These are phyloP conservation scores for Pseudogymnoascus sp. DNA, from an alignment of 2,329 filamentous ascomycete genomes.

Conservation along the genomic window DNA sequence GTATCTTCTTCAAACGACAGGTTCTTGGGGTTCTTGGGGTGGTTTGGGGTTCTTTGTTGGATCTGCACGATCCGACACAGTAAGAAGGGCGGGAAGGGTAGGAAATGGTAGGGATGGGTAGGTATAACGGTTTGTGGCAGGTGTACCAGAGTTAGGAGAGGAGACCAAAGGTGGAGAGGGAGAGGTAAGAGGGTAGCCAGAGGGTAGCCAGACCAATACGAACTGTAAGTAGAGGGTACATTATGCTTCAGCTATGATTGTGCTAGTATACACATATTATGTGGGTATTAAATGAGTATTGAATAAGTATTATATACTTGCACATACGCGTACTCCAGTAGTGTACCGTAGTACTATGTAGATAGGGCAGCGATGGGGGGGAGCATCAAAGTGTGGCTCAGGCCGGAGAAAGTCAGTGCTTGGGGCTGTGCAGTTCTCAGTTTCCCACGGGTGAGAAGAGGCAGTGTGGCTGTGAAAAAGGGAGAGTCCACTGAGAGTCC, in stretches of 20 bases:
- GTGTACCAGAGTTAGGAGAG: conserved; percentile 11
- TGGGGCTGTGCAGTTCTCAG: neutral
- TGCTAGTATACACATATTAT: neutral
- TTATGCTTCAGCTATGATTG: neutral
- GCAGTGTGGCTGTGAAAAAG: neutral
- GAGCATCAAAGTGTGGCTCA: neutral
- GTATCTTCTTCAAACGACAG: conserved; percentile 9
- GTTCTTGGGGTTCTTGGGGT: neutral
- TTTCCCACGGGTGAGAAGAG: neutral
- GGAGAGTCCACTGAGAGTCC: neutral
- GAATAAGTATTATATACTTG: neutral
- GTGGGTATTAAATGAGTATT: neutral
- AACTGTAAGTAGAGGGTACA: neutral
- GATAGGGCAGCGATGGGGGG: neutral
- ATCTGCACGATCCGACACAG: conserved; percentile 14
- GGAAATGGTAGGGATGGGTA: conserved; percentile 13
- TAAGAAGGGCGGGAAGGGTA: conserved; percentile 13
- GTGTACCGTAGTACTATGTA: neutral
- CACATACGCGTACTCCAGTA: neutral
- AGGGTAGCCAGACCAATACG: neutral
- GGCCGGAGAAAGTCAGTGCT: neutral
- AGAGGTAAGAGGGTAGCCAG: neutral
- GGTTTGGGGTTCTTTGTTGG: conserved; percentile 11
- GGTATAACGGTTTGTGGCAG: conserved; percentile 15
- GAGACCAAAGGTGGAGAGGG: neutral